Evolutionary conservation across 371 early-diverging fungal species (phyloP), one percentile per base, ranked within the genome.

Genomic region (Entomophthora muscae): DNA sequence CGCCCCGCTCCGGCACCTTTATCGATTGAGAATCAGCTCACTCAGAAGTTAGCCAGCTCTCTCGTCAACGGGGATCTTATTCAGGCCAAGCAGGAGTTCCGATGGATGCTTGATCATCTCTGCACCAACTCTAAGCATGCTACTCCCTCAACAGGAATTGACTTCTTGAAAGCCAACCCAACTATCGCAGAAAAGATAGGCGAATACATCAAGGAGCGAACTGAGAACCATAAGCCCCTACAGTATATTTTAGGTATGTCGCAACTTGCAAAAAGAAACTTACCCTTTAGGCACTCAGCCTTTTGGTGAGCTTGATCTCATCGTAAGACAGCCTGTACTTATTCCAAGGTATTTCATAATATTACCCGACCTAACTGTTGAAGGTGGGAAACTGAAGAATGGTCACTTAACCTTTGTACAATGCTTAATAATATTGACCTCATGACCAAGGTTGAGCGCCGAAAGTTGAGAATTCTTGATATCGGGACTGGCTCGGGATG

Each of bases 341-440:
- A 92, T 94, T 63, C 95, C 95, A 57, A 78, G 93, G 79, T 80
- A 76, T 63, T 51, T 58, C 31, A 13, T 32, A 56, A 10, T 32
- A 27, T 61, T n/a, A 22, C 27, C 24, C 24, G 24, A 3, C 26
- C 21, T 23, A 5, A 22, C 5, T 54, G 28, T 42, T 17, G 26
- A 62, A 84, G 84, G 67, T 90, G 89, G 90, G 95, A 94, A 68
- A 94, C 95, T 0, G 93, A 94, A 73, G 90, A 91, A 72, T 91
- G 91, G 91, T 79, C 83, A n/a, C 64, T 76, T 32, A 68, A 77
- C 29, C 67, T 86, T 1, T 75, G 77, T 27, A 65, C 69, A 2
- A 52, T 75, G 56, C 62, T 86, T 31, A 72, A 66, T 22, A 61
- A 52, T 42, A 64, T 42, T 60, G 22, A 10, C 29, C 3, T 28